Evolutionary conservation across 441 rosid genomes (phyloP).

Genomic region (Eruca vesicaria): DNA sequence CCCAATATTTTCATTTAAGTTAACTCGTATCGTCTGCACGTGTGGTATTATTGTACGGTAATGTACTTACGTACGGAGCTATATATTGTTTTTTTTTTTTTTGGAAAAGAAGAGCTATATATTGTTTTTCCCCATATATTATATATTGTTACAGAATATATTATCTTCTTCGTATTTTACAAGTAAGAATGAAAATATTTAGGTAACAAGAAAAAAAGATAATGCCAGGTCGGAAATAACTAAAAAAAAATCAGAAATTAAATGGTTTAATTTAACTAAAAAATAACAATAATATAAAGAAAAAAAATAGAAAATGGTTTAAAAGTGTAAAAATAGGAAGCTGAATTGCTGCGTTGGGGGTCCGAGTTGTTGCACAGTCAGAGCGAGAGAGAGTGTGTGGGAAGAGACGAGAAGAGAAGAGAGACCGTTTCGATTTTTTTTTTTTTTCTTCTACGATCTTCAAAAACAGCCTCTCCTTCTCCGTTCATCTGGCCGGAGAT

Average conservation of each 20-base stretch:
- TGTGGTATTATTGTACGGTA: too few relatives aligned
- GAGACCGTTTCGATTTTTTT: neutral
- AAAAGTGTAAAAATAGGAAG: conserved; percentile 23
- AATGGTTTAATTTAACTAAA: neutral
- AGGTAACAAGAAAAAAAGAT: neutral
- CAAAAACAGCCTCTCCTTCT: neutral
- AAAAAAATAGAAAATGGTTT: neutral
- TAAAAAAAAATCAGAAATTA: neutral
- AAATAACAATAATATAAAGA: neutral
- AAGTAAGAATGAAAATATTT: neutral
- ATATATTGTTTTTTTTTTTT: too few relatives aligned
- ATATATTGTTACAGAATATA: too few relatives aligned
- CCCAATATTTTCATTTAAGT: neutral
- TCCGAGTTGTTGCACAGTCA: conserved; percentile 24
- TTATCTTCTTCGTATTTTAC: neutral
- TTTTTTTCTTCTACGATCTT: neutral
- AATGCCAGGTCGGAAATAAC: neutral
- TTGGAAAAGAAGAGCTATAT: too few relatives aligned
- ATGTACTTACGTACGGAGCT: too few relatives aligned
- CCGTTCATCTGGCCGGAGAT: neutral
- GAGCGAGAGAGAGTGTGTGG: conserved; percentile 26
- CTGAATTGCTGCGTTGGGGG: conserved; percentile 25
- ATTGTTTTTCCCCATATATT: too few relatives aligned
- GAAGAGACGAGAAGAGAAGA: neutral
- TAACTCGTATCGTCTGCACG: too few relatives aligned